These are phyloP conservation scores for Cladosporium phlei DNA, from an alignment of 2,329 filamentous ascomycete genomes.

Conservation along the genomic window DNA sequence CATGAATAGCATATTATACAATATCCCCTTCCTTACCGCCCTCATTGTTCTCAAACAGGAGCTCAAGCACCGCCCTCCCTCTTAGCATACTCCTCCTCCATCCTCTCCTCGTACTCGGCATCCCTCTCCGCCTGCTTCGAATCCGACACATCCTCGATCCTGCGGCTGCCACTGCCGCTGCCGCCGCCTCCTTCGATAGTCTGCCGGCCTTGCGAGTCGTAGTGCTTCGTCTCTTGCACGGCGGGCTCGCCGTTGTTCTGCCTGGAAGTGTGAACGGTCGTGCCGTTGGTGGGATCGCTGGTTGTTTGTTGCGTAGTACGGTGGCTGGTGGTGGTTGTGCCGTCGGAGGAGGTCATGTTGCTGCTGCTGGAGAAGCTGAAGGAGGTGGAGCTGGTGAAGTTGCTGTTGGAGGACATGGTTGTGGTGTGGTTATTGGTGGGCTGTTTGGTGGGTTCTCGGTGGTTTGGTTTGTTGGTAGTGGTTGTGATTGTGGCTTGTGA, in stretches of 20 bases:
- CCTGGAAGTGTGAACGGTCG: constrained; percentile 24
- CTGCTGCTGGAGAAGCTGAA: constrained; percentile 22
- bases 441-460: neutral
- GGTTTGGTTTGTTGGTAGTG: neutral
- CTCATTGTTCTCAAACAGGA: neutral
- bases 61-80: constrained; percentile 29
- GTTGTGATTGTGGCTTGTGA: neutral
- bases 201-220: constrained; percentile 29
- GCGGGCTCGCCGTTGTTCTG: constrained; percentile 30
- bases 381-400: constrained; percentile 19
- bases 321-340: constrained; percentile 22
- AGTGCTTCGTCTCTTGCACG: constrained; percentile 26
- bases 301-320: constrained; percentile 21
- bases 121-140: constrained; percentile 21
- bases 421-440: neutral
- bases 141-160: constrained; percentile 26
- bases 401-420: constrained; percentile 19
- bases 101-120: constrained; percentile 26
- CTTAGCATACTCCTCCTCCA: constrained; percentile 32
- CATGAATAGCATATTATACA: neutral
- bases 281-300: constrained; percentile 24
- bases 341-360: constrained; percentile 15
- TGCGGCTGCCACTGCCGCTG: constrained; percentile 8
- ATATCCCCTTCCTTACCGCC: neutral
- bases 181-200: constrained; percentile 17